Conservation (phyloP, 345 rosid species). For the Pistacia vera region DNA sequence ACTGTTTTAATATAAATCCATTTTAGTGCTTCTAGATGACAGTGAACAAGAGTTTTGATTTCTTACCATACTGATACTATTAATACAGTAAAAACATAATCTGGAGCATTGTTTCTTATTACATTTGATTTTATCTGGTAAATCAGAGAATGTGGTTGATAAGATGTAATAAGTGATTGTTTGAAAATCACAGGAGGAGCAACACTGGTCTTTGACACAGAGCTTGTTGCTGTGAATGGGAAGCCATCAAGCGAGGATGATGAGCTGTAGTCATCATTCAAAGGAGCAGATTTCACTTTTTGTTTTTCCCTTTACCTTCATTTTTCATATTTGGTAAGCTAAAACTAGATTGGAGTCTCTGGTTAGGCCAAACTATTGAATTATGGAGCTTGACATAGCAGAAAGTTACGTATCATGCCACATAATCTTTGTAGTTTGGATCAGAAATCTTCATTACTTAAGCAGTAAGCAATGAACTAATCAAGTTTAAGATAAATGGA, state of each 20-base stretch:
- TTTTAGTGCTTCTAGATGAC: background rate
- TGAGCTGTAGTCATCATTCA: constrained; percentile 41
- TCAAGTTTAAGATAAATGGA: too few relatives aligned
- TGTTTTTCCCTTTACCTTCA: background rate
- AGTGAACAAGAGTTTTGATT: background rate
- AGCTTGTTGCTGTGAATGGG: constrained; percentile 88
- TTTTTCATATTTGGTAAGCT: background rate
- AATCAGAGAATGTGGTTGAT: background rate
- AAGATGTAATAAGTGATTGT: constrained; percentile 2
- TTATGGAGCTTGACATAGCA: background rate
- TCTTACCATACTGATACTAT: background rate
- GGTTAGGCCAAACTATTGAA: background rate
- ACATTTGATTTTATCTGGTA: background rate
- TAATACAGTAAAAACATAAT: background rate
- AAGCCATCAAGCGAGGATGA: constrained; percentile 46
- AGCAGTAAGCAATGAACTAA: background rate
- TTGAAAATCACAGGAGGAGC: constrained; percentile 73
- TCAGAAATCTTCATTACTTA: background rate
- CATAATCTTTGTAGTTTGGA: constrained; percentile 1
- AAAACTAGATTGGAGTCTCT: background rate
- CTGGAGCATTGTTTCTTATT: too few relatives aligned
- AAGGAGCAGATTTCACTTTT: background rate
- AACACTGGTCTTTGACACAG: constrained; percentile 83
- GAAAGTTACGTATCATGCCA: background rate
- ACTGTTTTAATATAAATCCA: background rate